Conservation (phyloP, 495 filamentous ascomycete species). For the Glutinoglossum americanum region DNA sequence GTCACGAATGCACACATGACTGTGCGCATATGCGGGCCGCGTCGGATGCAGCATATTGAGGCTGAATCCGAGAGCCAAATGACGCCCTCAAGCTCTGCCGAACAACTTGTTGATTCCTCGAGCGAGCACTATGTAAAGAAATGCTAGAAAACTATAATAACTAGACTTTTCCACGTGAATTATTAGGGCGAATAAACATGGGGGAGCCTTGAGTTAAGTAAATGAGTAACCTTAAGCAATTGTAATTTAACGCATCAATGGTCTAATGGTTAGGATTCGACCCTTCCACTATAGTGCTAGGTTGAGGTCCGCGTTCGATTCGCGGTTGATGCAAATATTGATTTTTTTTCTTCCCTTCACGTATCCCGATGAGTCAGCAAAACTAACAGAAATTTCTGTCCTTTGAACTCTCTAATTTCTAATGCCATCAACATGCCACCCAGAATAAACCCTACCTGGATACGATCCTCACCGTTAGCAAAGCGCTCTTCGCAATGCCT, state of each 20-base stretch:
- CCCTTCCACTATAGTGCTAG: background rate
- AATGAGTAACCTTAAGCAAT: background rate
- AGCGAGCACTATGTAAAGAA: background rate
- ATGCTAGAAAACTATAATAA: background rate
- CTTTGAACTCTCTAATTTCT: background rate
- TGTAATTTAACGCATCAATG: background rate
- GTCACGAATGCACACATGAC: background rate
- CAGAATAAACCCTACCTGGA: background rate
- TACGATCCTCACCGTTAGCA: background rate
- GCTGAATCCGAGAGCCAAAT: background rate
- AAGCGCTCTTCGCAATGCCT: background rate
- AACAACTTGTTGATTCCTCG: background rate
- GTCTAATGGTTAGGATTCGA: constrained; percentile 3
- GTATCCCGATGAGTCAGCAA: no score
- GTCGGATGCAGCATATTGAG: background rate
- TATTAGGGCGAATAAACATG: background rate
- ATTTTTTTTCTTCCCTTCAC: background rate
- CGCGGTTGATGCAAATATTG: background rate
- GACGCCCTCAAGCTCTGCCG: background rate
- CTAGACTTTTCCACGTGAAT: background rate
- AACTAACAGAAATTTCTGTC: no score
- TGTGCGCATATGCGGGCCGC: background rate
- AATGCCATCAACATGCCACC: background rate
- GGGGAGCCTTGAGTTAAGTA: no score
- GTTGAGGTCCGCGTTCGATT: constrained; percentile 3